Percentiles rank a stretch among this genome's conserved stretches.
phyloP scores from a whole-genome alignment of 495 filamentous ascomycete genomes.

The Penicillium canescens region DNA sequence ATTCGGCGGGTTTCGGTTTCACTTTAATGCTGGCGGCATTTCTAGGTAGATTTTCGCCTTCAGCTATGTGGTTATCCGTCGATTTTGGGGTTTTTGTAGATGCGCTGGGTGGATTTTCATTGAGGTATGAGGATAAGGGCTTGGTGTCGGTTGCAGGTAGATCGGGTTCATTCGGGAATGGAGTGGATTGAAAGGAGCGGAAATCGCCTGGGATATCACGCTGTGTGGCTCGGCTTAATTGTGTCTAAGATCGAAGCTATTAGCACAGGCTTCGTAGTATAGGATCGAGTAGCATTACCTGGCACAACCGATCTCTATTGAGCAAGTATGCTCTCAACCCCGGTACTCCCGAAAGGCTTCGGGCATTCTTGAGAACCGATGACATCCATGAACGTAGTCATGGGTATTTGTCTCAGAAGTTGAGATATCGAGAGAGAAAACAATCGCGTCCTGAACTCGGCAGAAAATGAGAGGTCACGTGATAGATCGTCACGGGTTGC shows the following conservation, averaged over 20 bases:
- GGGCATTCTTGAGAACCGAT: slow-evolving; percentile 46
- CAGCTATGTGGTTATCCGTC: not conserved
- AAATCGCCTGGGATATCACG: not conserved
- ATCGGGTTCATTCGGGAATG: not conserved
- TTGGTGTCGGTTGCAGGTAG: not conserved
- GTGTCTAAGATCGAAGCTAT: no score
- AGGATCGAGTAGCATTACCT: not conserved
- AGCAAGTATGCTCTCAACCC: slow-evolving; percentile 32
- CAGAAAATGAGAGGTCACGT: slow-evolving; percentile 39
- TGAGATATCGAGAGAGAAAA: slow-evolving; percentile 2
- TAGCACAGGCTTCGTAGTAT: no score
- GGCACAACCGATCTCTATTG: not conserved
- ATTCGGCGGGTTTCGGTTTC: slow-evolving; percentile 35
- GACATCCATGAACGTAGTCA: slow-evolving; percentile 52
- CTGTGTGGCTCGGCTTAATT: no score
- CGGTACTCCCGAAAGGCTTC: slow-evolving; percentile 39
- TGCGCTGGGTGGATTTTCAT: not conserved
- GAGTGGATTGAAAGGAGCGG: slow-evolving; percentile 1
- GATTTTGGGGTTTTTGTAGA: not conserved
- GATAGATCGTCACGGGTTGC: slow-evolving; percentile 40
- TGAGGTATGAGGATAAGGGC: not conserved
- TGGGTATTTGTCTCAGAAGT: slow-evolving; percentile 13
- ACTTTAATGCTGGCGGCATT: not conserved
- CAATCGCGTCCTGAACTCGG: slow-evolving; percentile 9
- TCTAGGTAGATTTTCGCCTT: not conserved